phyloP scores from a whole-genome alignment of 1,284 basidiomycete genomes.

The Melampsora larici-populina region DNA sequence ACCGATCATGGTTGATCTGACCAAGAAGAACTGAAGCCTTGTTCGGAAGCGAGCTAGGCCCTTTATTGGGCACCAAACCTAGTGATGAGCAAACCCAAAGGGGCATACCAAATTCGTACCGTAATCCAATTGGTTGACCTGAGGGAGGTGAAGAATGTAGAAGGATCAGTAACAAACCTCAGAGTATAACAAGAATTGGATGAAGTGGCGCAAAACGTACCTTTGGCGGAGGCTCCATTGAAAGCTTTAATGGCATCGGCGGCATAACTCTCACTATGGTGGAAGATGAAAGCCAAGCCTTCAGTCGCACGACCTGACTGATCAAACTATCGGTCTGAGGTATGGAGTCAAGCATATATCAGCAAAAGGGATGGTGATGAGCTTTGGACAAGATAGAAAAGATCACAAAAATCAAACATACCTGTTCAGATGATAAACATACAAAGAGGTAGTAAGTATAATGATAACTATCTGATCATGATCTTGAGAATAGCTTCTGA shows the following conservation, averaged over 20 bases:
- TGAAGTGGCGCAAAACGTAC: not conserved
- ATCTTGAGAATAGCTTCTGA: too few species aligned
- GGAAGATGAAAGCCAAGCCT: conserved; percentile 22
- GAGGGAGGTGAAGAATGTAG: too few species aligned
- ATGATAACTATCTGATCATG: not conserved
- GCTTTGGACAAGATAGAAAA: too few species aligned
- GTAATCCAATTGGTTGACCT: conserved; percentile 33
- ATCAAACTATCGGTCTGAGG: conserved; percentile 20
- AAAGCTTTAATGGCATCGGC: conserved; percentile 36
- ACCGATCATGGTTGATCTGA: conserved; percentile 36
- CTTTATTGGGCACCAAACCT: not conserved
- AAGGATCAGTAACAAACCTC: not conserved
- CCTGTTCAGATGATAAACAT: conserved; percentile 5
- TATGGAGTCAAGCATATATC: not conserved
- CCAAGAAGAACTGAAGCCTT: conserved; percentile 15
- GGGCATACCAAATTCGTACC: conserved; percentile 13
- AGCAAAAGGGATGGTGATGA: not conserved
- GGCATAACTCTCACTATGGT: conserved; percentile 27
- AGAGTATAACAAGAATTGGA: not conserved
- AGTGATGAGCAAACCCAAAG: conserved; percentile 20
- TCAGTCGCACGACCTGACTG: conserved; percentile 39
- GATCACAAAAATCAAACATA: conserved; percentile 8
- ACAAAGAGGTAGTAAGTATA: conserved; percentile 4
- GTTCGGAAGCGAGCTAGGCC: not conserved
- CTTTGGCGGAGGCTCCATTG: conserved; percentile 39